Evolutionary conservation across 768 basidiomycete genomes (phyloP), one percentile per base, ranked within the genome.

Genomic region (Kockovaella imperatae): DNA sequence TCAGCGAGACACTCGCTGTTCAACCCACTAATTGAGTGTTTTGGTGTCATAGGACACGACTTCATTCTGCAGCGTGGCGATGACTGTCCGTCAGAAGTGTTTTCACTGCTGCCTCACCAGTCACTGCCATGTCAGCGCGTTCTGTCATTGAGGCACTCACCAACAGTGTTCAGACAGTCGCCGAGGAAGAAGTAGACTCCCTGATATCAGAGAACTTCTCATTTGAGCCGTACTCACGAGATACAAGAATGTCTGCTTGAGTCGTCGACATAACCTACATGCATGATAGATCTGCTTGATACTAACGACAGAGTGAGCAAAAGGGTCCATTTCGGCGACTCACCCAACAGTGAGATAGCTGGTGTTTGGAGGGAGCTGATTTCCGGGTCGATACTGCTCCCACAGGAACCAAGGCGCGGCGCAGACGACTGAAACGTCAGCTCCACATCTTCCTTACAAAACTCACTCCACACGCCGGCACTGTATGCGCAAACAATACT

Each of bases 381-480:
- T 84, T 0, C 87, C 87, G 2, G 84, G 82, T 7, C 87, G 80
- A n/a, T 82, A 84, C 60, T 85, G 78, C 65, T 90, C 87, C 67
- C 80, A 87, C 42, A 88, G 78, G 57, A 89, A 87, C 87, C 87
- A 91, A 81, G 87, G 89, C 41, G 87, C 80, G 6, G 86, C 87
- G 7, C 77, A 75, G 0, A 88, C 8, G 38, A 90, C 83, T 86
- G 83, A 54, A 20, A 14, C n/a, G 29, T 24, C 35, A 42, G 29
- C 30, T 25, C 17, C 47, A 11, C 14, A 25, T 15, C n/a, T 4
- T 0, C 15, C 20, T 17, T 26, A 28, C 28, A 44, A 4, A 15
- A 72, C 80, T 59, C 56, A 65, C 60, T 62, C 84, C 84, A 86
- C 6, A 82, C 75, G n/a, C 78, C 84, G 1, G 84, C 84, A 15